A percentile compares a stretch with the other conserved stretches of the same genome.
Conservation (phyloP, 441 rosid genomes). For the Erodium trifolium region DNA sequence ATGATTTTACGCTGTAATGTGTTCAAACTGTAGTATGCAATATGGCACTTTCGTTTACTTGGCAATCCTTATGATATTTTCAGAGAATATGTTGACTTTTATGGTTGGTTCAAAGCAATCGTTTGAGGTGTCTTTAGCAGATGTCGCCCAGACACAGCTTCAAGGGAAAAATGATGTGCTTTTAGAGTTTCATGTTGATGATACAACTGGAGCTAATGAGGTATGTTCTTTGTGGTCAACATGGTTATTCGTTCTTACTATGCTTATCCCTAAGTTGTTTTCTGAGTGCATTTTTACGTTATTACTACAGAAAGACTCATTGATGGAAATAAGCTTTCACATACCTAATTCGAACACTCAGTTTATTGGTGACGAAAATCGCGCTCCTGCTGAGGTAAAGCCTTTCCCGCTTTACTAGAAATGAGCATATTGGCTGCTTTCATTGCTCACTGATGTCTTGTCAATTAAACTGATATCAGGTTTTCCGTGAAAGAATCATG, state of each 20-base stretch:
- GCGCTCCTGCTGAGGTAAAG: slow-evolving; percentile 75
- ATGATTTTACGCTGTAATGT: neutral
- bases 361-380: slow-evolving; percentile 86
- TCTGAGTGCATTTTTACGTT: neutral
- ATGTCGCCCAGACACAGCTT: slow-evolving; percentile 83
- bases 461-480: slow-evolving; percentile 32
- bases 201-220: slow-evolving; percentile 95
- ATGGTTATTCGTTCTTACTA: neutral
- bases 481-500: slow-evolving; percentile 63
- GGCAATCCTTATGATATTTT: slow-evolving; percentile 14
- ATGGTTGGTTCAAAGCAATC: slow-evolving; percentile 85
- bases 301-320: slow-evolving; percentile 67
- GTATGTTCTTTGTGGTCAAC: slow-evolving; percentile 24
- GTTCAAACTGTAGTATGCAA: neutral
- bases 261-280: neutral
- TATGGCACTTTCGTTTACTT: slow-evolving; percentile 8
- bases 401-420: slow-evolving; percentile 9
- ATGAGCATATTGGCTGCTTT: neutral
- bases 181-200: slow-evolving; percentile 95
- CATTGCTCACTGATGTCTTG: slow-evolving; percentile 14
- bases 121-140: slow-evolving; percentile 84
- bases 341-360: slow-evolving; percentile 81
- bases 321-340: slow-evolving; percentile 96
- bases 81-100: slow-evolving; percentile 80
- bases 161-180: slow-evolving; percentile 89